Base-by-base conservation (phyloP, 1,284 basidiomycete species). In the Ceratobasidium sp. region DNA sequence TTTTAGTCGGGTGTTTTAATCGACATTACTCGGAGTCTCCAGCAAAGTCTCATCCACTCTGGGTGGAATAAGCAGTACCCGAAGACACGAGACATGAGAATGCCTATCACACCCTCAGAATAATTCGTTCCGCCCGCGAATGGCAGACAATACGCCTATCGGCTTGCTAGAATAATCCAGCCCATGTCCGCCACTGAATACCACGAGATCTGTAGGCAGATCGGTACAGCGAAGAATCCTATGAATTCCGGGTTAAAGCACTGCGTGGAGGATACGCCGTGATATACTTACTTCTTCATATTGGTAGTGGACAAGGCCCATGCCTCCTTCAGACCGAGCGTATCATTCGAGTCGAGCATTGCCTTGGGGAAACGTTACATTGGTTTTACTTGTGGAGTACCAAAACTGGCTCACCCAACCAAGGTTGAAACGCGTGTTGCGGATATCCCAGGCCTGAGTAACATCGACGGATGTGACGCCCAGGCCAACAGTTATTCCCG, bases 401-500 rank as follows among this genome's bases (percentile, higher is more conserved):
- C n/a, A 38, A 81, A 77, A 79, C 6, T 33, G 35, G 16, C 83
- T 82, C 52, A 91, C 92, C 92, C 92, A 93, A 54, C 88, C 91
- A 70, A 89, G 85, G 79, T 94, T 93, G 83, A 93, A 93, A 5
- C 93, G 87, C n/a, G 90, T 87, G 79, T 91, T 93, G 23, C 90
- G 86, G 0, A 89, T 90, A 81, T 86, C 87, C 89, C 90, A 93
- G 48, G 59, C 62, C 78, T 90, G 87, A 60, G 86, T 83, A 41
- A 92, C 86, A 16, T 46, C 20, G 5, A 50, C 48, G 16, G 46
- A 67, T 3, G 65, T 50, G 16, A 50, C 48, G 75, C 92, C 92
- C 55, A 96, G 84, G 0, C 90, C 96, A 59, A 96, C 92, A 0
- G 88, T 90, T 27, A 96, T 92, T 52, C 91, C 92, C 69, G 92